phyloP scores from a whole-genome alignment of 176 grass and related monocot genomes.

The Carex myosuroides region DNA sequence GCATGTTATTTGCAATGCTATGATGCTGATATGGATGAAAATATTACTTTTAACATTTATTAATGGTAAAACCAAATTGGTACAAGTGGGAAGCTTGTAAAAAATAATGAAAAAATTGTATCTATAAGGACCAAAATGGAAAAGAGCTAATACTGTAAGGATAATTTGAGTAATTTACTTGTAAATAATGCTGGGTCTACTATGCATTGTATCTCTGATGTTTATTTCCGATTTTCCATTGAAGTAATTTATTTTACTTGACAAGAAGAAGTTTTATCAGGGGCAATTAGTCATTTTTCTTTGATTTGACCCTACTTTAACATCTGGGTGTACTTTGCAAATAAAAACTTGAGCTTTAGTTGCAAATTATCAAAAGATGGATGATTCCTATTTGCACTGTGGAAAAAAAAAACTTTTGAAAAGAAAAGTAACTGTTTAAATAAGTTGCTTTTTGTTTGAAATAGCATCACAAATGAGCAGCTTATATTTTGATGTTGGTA shows the following conservation, averaged over 20 bases:
- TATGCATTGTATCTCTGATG: background rate
- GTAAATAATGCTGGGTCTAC: background rate
- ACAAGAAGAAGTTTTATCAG: too few relatives aligned
- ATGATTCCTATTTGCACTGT: background rate
- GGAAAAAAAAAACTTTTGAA: background rate
- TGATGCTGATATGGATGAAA: background rate
- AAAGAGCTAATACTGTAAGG: background rate
- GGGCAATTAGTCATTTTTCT: too few relatives aligned
- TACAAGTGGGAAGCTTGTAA: too few relatives aligned
- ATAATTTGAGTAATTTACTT: background rate
- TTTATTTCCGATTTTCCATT: too few relatives aligned
- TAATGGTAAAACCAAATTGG: background rate
- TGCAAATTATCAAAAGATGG: background rate
- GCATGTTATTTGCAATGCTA: background rate
- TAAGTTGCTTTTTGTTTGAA: too few relatives aligned
- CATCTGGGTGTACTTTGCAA: background rate
- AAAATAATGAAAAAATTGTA: too few relatives aligned
- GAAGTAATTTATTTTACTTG: too few relatives aligned
- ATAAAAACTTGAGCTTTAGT: background rate
- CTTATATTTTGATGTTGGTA: too few relatives aligned
- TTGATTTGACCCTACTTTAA: too few relatives aligned
- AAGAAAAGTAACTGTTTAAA: too few relatives aligned
- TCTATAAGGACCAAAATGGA: too few relatives aligned
- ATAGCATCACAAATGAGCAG: too few relatives aligned
- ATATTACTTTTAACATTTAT: background rate